Percentiles rank a stretch among this genome's conserved stretches.
Conservation (phyloP, 768 basidiomycete species). For the Boletus subparvulus region DNA sequence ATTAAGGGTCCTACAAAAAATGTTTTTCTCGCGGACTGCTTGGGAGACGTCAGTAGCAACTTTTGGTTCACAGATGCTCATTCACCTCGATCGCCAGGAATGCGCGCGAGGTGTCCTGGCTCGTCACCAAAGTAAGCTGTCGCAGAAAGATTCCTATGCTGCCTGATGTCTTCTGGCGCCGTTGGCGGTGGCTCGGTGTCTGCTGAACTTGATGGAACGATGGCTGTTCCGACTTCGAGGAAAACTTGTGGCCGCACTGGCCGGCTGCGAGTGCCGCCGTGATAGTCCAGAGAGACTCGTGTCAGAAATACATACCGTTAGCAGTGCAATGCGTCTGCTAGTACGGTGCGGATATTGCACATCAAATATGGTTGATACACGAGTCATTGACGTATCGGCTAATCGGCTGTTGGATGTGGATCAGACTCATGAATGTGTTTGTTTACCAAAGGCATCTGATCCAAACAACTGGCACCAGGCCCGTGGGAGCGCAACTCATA, state of each 20-base stretch:
- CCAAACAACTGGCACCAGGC: conserved; percentile 25
- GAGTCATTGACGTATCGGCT: conserved; percentile 17
- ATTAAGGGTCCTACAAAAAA: no score
- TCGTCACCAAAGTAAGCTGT: neutral
- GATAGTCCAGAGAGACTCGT: conserved; percentile 16
- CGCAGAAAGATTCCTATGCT: neutral
- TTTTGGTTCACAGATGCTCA: neutral
- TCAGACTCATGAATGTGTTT: conserved; percentile 15
- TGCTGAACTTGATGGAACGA: conserved; percentile 5
- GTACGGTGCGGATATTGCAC: conserved; percentile 29
- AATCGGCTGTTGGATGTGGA: conserved; percentile 20
- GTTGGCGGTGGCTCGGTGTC: conserved; percentile 2
- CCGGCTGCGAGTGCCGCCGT: conserved; percentile 17
- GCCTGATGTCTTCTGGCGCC: neutral
- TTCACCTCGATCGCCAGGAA: conserved; percentile 6
- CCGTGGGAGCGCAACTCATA: neutral
- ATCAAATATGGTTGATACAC: conserved; percentile 11
- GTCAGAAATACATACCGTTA: conserved; percentile 9
- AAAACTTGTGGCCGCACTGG: conserved; percentile 19
- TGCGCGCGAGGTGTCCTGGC: neutral
- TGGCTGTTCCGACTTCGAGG: conserved; percentile 14
- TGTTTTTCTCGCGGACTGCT: no score
- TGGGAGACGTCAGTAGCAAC: no score
- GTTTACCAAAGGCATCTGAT: conserved; percentile 28
- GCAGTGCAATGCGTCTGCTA: conserved; percentile 15